Base-by-base conservation (phyloP, 768 basidiomycete species). In the Lyophyllum semitale region DNA sequence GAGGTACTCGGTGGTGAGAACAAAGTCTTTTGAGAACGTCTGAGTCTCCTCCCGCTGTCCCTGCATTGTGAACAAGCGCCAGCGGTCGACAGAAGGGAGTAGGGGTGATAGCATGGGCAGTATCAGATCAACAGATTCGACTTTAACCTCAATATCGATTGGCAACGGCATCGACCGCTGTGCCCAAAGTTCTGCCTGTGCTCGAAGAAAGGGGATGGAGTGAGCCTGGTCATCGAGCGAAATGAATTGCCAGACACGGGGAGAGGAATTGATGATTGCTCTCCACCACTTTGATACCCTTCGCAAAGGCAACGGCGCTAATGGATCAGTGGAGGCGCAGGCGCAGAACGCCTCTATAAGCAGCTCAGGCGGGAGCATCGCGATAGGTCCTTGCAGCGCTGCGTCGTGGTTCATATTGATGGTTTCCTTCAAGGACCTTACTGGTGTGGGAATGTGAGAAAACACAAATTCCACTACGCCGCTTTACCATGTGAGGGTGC, bases 51-150 rank as follows among this genome's bases (percentile, higher is more conserved):
- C 69, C 55, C 73, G 69, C 59, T 77, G 64, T 43, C 77, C 76
- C 18, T 71, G 68, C 48, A 88, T 69, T 2, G 62, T 69, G 59
- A 84, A 81, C 2, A 74, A 71, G 38, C 77, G 72, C 87, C 88
- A 90, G 37, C 89, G 81, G 54, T 72, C 64, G 40, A 89, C 63
- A 26, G 78, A 71, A 9, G 80, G 73, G 0, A 91, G 71, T 32
- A 90, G 73, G 4, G 84, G 85, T 0, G 86, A 84, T 30, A 91
- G 71, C 55, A 90, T 75, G 8, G 88, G 80, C 3, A 90, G 75
- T 30, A 89, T 72, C 53, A 71, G 70, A 54, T 87, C 82, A 25
- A 75, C 68, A 52, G 78, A 73, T 20, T 69, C 53, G 18, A 84
- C 68, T 15, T 77, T 68, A 53, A 90, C 63, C 33, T 82, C 73